phyloP scores from a whole-genome alignment of 2,329 filamentous ascomycete genomes.

The Lithohypha guttulata region DNA sequence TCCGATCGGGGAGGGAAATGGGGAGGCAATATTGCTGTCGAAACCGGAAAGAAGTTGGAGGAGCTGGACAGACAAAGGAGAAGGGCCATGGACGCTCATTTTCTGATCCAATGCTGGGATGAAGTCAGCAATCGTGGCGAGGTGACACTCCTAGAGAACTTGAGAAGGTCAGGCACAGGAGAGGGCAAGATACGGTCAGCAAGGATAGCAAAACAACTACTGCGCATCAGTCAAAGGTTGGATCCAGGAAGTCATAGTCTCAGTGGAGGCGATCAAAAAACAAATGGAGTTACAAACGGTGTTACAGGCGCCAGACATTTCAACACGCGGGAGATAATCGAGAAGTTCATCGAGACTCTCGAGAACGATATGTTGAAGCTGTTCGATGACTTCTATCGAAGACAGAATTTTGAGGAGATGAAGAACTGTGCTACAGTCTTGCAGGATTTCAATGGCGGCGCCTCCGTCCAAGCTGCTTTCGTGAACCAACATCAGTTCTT shows the following conservation, averaged over 20 bases:
- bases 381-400: slow-evolving; percentile 93
- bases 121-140: slow-evolving; percentile 87
- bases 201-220: slow-evolving; percentile 82
- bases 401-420: slow-evolving; percentile 96
- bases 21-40: slow-evolving; percentile 81
- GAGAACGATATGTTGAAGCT: slow-evolving; percentile 93
- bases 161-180: slow-evolving; percentile 70
- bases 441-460: slow-evolving; percentile 89
- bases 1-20: slow-evolving; percentile 22
- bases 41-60: slow-evolving; percentile 87
- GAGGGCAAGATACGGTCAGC: slow-evolving; percentile 93
- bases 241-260: slow-evolving; percentile 64
- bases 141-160: slow-evolving; percentile 75
- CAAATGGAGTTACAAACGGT: slow-evolving; percentile 44
- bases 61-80: slow-evolving; percentile 87
- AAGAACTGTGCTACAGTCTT: slow-evolving; percentile 89
- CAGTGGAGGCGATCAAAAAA: slow-evolving; percentile 24
- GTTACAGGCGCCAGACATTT: slow-evolving; percentile 30
- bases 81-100: slow-evolving; percentile 83
- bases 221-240: slow-evolving; percentile 85
- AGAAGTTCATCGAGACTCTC: slow-evolving; percentile 90
- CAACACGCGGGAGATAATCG: slow-evolving; percentile 77
- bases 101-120: slow-evolving; percentile 92
- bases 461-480: slow-evolving; percentile 89
- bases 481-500: slow-evolving; percentile 99